Evolutionary conservation across 139 green algal genomes (phyloP), one percentile per base, ranked within the genome.

Genomic region (Dunaliella primolecta): DNA sequence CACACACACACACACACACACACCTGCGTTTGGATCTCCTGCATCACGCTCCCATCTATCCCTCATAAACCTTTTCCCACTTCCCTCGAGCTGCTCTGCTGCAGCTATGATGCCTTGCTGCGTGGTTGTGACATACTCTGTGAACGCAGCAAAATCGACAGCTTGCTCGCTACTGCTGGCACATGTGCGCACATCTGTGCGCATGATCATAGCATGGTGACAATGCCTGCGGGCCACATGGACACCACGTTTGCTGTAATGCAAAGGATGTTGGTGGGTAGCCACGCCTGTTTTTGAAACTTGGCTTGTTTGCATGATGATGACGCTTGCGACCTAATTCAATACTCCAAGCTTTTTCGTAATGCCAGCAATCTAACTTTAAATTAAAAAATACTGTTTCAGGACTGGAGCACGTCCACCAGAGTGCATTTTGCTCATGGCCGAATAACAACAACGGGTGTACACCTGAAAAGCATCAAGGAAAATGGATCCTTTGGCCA

Each of bases 51-150:
- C 57, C 81, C 71, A 85, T 71, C 78, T 33, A 36, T 97, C 94
- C 25, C 82, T 86, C 20, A 87, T 0, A 38, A 97, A 97, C 0
- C 15, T 81, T 0, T 57, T 35, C 3, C 93, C 90, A 36, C 85
- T 93, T 82, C 91, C 91, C 31, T 97, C 93, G 25, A 95, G 57
- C 70, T 80, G n/a, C 76, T 94, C 91, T 25, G 86, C 64, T 55
- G 74, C 83, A 36, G 84, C 77, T 71, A 56, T 27, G 21, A 95
- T 94, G 29, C 64, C 31, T 3, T 84, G 27, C 81, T 95, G 93
- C 29, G 83, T 88, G 0, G 80, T 81, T 0, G 93, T 38, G 23
- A 93, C 80, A 64, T 90, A 91, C 0, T 92, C 74, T 36, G 92
- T 77, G 64, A 94, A 95, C 2, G 72, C 46, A 34, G 89, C 84